Evolutionary conservation across 1,139 yeast species (phyloP).

Genomic region (Meyerozyma smithsonii): DNA sequence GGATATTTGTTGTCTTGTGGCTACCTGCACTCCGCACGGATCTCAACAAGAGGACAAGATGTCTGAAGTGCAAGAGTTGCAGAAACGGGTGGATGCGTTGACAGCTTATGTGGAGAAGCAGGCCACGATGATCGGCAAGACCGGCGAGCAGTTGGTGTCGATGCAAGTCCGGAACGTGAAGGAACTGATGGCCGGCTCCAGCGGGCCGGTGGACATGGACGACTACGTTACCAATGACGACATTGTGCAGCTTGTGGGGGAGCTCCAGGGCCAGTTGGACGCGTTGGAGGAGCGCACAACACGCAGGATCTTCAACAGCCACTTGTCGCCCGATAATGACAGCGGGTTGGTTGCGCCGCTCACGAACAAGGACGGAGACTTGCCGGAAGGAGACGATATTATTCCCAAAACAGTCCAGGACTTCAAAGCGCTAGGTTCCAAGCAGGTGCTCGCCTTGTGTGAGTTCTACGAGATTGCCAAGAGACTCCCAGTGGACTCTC

Average conservation of each 20-base stretch:
- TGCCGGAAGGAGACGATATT: constrained; percentile 47
- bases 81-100: constrained; percentile 43
- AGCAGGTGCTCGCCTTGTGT: constrained; percentile 48
- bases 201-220: constrained; percentile 37
- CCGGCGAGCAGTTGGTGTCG: constrained; percentile 73
- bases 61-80: constrained; percentile 26
- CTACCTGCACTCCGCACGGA: too few species aligned
- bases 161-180: constrained; percentile 55
- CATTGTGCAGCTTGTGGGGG: constrained; percentile 66
- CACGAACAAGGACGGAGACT: constrained; percentile 70
- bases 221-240: constrained; percentile 80
- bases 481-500: constrained; percentile 39
- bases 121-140: constrained; percentile 41
- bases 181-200: constrained; percentile 30
- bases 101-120: constrained; percentile 47
- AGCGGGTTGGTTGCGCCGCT: constrained; percentile 21
- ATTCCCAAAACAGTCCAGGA: constrained; percentile 62
- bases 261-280: constrained; percentile 82
- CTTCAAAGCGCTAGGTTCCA: constrained; percentile 43
- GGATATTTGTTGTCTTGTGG: too few species aligned
- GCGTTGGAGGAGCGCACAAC: constrained; percentile 61
- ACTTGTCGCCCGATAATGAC: constrained; percentile 11
- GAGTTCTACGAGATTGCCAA: constrained; percentile 66
- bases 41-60: neutral
- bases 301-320: constrained; percentile 50